Evolutionary conservation across 228 moss, liverwort and hornwort genomes (phyloP).

Genomic region (Sphagnum magellanicum): DNA sequence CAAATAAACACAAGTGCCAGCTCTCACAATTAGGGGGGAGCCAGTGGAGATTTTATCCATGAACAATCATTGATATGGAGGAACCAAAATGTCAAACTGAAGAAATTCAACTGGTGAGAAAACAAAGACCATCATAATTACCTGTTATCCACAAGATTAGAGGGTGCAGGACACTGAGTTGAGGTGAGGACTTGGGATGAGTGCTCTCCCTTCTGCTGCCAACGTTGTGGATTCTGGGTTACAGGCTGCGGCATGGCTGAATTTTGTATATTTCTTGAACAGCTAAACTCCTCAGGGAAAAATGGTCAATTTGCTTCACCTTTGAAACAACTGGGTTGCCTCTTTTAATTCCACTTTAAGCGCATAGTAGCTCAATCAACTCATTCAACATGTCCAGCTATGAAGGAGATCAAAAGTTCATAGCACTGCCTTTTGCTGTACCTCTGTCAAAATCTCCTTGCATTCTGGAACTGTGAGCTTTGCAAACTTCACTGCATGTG

Average conservation of each 20-base stretch:
- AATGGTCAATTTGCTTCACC: conserved; percentile 2
- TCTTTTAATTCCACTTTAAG: neutral
- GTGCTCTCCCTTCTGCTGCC: conserved; percentile 1
- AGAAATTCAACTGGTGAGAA: too few species aligned
- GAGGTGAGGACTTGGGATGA: neutral
- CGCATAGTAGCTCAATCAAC: conserved; percentile 5
- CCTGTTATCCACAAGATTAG: too few species aligned
- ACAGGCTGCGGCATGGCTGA: neutral
- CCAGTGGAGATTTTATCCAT: too few species aligned
- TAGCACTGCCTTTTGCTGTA: neutral
- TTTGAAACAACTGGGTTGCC: conserved; percentile 4
- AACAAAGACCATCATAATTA: too few species aligned
- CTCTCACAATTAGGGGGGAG: too few species aligned
- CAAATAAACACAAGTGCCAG: too few species aligned
- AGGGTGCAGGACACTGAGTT: neutral
- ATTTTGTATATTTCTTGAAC: neutral
- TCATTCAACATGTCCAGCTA: conserved; percentile 3
- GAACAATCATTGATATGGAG: too few species aligned
- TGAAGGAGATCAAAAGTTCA: neutral
- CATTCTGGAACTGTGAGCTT: neutral
- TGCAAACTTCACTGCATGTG: neutral
- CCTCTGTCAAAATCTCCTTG: neutral
- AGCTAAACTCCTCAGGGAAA: neutral
- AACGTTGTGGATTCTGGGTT: conserved; percentile 1
- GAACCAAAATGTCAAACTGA: too few species aligned